A percentile compares a stretch with the other conserved stretches of the same genome.
Conservation (phyloP, 1,139 yeast genomes). For the Debaryomyces robertsiae region DNA sequence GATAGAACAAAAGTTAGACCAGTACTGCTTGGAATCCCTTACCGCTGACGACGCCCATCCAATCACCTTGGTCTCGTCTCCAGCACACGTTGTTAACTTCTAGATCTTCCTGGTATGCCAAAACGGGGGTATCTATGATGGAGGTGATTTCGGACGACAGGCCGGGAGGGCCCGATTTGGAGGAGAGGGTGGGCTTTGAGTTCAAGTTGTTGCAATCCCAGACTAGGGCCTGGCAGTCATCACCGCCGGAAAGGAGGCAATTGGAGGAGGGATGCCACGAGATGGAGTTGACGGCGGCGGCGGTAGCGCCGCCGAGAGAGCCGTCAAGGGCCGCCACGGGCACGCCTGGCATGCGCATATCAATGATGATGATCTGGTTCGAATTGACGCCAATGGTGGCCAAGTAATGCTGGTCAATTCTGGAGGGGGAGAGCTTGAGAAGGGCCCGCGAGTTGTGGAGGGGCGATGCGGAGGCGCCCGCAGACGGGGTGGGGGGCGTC, state of each 20-base stretch:
- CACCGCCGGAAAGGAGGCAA: constrained; percentile 73
- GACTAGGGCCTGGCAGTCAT: constrained; percentile 85
- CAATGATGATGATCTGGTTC: constrained; percentile 68
- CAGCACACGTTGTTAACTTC: constrained; percentile 81
- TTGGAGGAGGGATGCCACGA: constrained; percentile 84
- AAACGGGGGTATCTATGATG: constrained; percentile 46
- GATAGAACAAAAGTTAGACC: constrained; percentile 16
- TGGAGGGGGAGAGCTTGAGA: constrained; percentile 74
- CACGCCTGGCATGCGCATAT: constrained; percentile 84
- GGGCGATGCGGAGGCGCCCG: constrained; percentile 33
- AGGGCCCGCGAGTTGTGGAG: constrained; percentile 56
- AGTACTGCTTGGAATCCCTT: constrained; percentile 77
- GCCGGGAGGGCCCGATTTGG: constrained; percentile 5
- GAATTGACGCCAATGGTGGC: constrained; percentile 82
- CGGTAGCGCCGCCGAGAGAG: constrained; percentile 53
- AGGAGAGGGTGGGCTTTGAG: constrained; percentile 12
- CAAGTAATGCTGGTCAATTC: constrained; percentile 72
- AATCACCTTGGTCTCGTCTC: constrained; percentile 65
- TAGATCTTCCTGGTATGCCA: constrained; percentile 59
- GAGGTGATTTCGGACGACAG: constrained; percentile 18
- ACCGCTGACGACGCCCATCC: constrained; percentile 84
- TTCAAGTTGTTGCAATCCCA: constrained; percentile 67
- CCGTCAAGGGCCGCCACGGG: constrained; percentile 73
- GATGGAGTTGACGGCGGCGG: constrained; percentile 66
- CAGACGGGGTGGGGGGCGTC: constrained; percentile 11